A percentile compares a stretch with the other conserved stretches of the same genome.
These are phyloP conservation scores for Fusarium tjaetaba DNA, from an alignment of 2,329 filamentous ascomycete species.

Conservation along the genomic window DNA sequence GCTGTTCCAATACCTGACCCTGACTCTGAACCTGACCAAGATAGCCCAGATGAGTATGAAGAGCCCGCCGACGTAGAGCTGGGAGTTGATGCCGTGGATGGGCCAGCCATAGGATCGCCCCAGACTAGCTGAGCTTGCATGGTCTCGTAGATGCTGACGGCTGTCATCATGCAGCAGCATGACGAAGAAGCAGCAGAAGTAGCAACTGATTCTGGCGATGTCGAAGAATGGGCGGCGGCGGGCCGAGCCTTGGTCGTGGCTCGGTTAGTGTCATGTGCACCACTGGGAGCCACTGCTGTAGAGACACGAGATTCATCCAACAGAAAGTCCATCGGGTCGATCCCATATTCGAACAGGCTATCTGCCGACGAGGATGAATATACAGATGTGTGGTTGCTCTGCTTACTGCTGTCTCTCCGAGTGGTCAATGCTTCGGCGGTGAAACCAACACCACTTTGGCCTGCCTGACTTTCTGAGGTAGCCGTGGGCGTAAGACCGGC, in stretches of 20 bases:
- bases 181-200: not conserved
- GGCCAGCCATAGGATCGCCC: not conserved
- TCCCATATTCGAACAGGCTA: not conserved
- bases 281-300: not conserved
- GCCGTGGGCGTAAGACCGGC: not conserved
- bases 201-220: not conserved
- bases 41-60: not conserved
- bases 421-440: not conserved
- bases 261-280: not conserved
- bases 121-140: not conserved
- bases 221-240: not conserved
- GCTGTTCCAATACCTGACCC: not conserved
- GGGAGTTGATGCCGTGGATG: not conserved
- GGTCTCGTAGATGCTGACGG: not conserved
- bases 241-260: not conserved
- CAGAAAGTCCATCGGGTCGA: not conserved
- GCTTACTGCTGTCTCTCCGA: not conserved
- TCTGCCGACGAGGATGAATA: not conserved
- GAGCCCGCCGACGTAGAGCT: not conserved
- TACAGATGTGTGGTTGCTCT: not conserved
- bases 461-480: not conserved
- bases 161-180: not conserved
- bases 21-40: not conserved
- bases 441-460: not conserved
- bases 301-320: not conserved